Conservation (phyloP, 2,329 filamentous ascomycete species). For the Rugonectria rugulosa region DNA sequence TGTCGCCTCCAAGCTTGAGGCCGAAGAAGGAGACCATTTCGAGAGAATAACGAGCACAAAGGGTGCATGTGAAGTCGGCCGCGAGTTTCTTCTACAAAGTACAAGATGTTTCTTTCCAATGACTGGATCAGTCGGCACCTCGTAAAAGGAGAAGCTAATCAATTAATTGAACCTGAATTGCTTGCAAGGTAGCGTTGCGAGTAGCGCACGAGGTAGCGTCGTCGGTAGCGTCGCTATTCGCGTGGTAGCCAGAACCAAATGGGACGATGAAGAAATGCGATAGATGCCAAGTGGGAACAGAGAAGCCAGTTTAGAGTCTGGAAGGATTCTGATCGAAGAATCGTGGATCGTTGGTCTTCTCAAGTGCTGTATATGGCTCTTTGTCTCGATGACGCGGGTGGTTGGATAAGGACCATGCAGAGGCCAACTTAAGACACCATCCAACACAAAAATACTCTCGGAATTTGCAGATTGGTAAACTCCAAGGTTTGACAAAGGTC, state of each 20-base stretch:
- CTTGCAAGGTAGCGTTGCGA: background rate
- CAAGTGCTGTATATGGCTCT: background rate
- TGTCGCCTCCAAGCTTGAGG: conserved; percentile 62
- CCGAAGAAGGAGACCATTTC: conserved; percentile 68
- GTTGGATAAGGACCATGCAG: background rate
- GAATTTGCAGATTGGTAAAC: background rate
- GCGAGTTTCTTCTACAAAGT: background rate
- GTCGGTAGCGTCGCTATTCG: conserved; percentile 10
- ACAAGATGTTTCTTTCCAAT: background rate
- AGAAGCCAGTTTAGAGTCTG: background rate
- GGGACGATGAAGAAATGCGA: background rate
- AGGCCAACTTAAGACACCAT: background rate
- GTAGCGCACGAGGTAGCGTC: conserved; percentile 4
- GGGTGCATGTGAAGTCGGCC: conserved; percentile 8
- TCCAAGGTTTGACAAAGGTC: background rate
- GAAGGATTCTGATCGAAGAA: background rate
- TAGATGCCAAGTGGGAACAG: background rate
- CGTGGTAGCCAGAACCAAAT: conserved; percentile 21
- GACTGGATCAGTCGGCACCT: background rate
- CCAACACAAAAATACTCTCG: background rate
- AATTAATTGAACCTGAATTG: background rate
- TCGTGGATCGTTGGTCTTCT: background rate
- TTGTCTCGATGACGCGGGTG: conserved; percentile 2
- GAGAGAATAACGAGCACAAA: conserved; percentile 5
- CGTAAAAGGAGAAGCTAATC: background rate